Conservation (phyloP, 2,329 filamentous ascomycete genomes). For the Dryadomyces quercus-mongolicae region DNA sequence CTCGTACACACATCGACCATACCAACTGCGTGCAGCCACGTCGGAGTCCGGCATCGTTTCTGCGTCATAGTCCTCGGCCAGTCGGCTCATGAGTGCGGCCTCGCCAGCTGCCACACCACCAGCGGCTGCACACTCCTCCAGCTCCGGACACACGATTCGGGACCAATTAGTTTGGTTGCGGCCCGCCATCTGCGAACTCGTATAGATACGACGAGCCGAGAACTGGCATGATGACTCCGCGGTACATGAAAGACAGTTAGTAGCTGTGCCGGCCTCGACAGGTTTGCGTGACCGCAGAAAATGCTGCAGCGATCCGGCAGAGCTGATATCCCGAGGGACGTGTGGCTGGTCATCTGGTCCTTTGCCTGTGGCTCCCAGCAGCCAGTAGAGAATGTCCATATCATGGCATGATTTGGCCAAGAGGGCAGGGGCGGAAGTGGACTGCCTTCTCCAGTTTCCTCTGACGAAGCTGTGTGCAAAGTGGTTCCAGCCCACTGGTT, state of each 20-base stretch:
- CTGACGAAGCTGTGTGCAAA: slow-evolving; percentile 84
- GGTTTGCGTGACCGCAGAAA: slow-evolving; percentile 73
- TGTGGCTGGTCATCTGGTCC: slow-evolving; percentile 52
- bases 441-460: slow-evolving; percentile 85
- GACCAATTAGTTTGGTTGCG: slow-evolving; percentile 69
- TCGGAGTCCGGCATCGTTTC: slow-evolving; percentile 30
- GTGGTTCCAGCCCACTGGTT: slow-evolving; percentile 95
- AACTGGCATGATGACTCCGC: slow-evolving; percentile 68
- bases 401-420: slow-evolving; percentile 96
- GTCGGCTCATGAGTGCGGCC: slow-evolving; percentile 22
- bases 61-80: slow-evolving; percentile 40
- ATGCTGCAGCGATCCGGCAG: slow-evolving; percentile 63
- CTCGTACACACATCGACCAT: slow-evolving; percentile 91
- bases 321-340: slow-evolving; percentile 63
- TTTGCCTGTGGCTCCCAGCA: slow-evolving; percentile 46
- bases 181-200: slow-evolving; percentile 40
- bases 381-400: slow-evolving; percentile 84
- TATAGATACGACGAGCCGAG: slow-evolving; percentile 74
- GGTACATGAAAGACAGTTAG: slow-evolving; percentile 77
- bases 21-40: slow-evolving; percentile 55
- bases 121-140: slow-evolving; percentile 57
- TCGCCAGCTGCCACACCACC: slow-evolving; percentile 35
- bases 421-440: slow-evolving; percentile 64
- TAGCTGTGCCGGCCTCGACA: slow-evolving; percentile 56
- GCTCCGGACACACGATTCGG: slow-evolving; percentile 81